Evolutionary conservation across 345 rosid species (phyloP).

Genomic region (Turnera subulata): DNA sequence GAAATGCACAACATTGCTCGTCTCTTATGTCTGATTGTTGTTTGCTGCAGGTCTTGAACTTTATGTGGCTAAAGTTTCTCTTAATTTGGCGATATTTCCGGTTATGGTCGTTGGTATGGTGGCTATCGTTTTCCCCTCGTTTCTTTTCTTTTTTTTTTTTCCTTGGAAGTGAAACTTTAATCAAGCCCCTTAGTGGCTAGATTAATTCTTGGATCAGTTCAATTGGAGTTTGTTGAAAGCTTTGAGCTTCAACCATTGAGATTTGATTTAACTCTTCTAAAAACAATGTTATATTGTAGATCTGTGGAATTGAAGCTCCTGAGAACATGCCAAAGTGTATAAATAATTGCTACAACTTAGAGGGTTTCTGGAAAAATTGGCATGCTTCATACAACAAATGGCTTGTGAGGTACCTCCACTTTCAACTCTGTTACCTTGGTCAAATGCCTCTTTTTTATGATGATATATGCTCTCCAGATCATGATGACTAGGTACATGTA

Average conservation of each 20-base stretch:
- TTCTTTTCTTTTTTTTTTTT: not conserved
- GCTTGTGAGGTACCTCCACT: slow-evolving; percentile 88
- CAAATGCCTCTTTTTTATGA: not conserved
- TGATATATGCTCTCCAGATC: slow-evolving; percentile 3
- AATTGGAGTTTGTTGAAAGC: not conserved
- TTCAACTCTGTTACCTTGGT: slow-evolving; percentile 13
- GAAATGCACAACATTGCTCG: not conserved
- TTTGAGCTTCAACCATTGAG: not conserved
- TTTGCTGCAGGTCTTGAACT: slow-evolving; percentile 74
- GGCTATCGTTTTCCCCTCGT: not conserved
- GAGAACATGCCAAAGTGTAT: slow-evolving; percentile 95
- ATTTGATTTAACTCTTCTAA: not conserved
- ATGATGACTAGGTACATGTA: slow-evolving; percentile 68
- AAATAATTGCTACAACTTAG: slow-evolving; percentile 83
- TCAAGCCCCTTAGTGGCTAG: not conserved
- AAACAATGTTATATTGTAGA: slow-evolving; percentile 29
- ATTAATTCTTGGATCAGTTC: slow-evolving; percentile 8
- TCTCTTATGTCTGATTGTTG: not conserved
- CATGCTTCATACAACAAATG: slow-evolving; percentile 97
- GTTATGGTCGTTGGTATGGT: slow-evolving; percentile 87
- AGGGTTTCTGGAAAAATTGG: slow-evolving; percentile 97
- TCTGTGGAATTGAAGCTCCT: slow-evolving; percentile 80
- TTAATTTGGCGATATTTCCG: slow-evolving; percentile 97
- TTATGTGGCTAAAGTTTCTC: slow-evolving; percentile 95
- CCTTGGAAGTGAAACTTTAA: slow-evolving; percentile 2